Percentiles rank a stretch among this genome's conserved stretches.
These are phyloP conservation scores for Candida neerlandica DNA, from an alignment of 1,139 yeast genomes.

Conservation along the genomic window DNA sequence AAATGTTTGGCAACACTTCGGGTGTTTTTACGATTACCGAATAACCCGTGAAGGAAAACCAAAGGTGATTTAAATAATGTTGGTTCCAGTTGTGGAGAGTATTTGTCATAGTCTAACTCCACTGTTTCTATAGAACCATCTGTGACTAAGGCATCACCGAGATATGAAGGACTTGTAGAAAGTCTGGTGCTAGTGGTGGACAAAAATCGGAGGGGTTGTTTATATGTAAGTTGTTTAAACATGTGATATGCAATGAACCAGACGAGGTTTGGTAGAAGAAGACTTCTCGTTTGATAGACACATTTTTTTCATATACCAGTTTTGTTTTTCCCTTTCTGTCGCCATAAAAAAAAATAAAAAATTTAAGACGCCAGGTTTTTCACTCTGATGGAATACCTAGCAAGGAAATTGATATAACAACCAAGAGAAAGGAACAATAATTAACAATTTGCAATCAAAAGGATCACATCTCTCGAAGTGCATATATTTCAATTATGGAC, in stretches of 20 bases:
- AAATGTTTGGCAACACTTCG: conserved; percentile 65
- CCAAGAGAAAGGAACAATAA: too few relatives aligned
- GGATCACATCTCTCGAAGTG: too few relatives aligned
- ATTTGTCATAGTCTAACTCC: conserved; percentile 31
- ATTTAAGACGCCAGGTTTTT: too few relatives aligned
- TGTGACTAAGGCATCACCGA: conserved; percentile 5
- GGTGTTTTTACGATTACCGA: conserved; percentile 81
- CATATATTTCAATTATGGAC: not conserved
- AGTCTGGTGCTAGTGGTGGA: not conserved
- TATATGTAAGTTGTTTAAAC: not conserved
- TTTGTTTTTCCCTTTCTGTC: not conserved
- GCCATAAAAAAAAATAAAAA: too few relatives aligned
- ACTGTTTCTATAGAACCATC: conserved; percentile 26
- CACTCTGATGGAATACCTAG: too few relatives aligned
- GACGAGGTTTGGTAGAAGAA: not conserved
- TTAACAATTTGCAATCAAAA: too few relatives aligned
- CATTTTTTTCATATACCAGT: not conserved
- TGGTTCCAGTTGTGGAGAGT: conserved; percentile 24
- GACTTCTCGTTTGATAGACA: not conserved
- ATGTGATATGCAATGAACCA: not conserved
- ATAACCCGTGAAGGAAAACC: conserved; percentile 82
- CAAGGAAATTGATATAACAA: too few relatives aligned
- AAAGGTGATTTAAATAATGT: conserved; percentile 50
- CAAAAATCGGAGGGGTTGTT: conserved; percentile 1
- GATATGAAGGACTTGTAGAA: not conserved